Evolutionary conservation across 345 rosid species (phyloP).

Genomic region (Psidium guajava): DNA sequence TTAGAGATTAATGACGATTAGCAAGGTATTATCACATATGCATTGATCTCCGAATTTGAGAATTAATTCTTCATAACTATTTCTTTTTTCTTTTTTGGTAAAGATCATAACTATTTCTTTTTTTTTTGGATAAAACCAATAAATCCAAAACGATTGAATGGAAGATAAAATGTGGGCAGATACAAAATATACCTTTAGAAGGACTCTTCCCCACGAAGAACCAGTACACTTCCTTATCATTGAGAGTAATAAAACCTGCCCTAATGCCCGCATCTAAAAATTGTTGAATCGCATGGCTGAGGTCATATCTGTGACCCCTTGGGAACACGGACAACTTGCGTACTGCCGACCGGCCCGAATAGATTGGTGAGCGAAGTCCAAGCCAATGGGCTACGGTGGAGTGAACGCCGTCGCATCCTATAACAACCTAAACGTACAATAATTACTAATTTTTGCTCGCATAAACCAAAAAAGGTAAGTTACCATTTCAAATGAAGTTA

Average conservation of each 20-base stretch:
- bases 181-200: slow-evolving; percentile 3
- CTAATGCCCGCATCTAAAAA: slow-evolving; percentile 17
- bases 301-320: slow-evolving; percentile 14
- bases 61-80: not conserved
- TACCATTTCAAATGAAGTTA: not conserved
- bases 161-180: not conserved
- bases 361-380: slow-evolving; percentile 13
- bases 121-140: not conserved
- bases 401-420: slow-evolving; percentile 40
- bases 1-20: not conserved
- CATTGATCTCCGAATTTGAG: not conserved
- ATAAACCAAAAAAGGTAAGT: not conserved
- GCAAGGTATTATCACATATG: not conserved
- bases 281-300: not conserved
- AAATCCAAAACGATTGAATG: not conserved
- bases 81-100: no score
- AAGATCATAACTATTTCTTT: no score
- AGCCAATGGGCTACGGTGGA: slow-evolving; percentile 21
- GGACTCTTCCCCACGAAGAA: not conserved
- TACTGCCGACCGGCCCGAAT: slow-evolving; percentile 16
- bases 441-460: not conserved
- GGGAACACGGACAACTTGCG: slow-evolving; percentile 20
- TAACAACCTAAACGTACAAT: slow-evolving; percentile 6
- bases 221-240: slow-evolving; percentile 23
- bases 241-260: slow-evolving; percentile 15